A percentile compares a stretch with the other conserved stretches of the same genome.
These are phyloP conservation scores for Solanum dulcamara DNA, from an alignment of 257 asterid genomes.

Conservation along the genomic window DNA sequence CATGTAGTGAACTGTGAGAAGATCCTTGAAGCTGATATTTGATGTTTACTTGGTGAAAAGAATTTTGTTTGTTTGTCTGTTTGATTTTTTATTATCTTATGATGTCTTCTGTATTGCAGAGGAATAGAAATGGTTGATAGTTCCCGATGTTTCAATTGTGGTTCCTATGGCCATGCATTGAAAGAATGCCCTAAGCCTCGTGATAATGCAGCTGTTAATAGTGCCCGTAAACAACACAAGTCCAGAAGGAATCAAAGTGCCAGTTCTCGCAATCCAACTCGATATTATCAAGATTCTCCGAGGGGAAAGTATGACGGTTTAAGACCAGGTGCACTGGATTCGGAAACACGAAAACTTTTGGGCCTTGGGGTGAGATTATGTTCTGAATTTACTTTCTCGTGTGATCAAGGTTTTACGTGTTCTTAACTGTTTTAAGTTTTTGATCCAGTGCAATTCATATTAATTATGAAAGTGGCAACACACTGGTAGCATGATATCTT, in stretches of 20 bases:
- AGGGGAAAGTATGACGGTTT: conserved; percentile 87
- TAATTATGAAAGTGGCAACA: not conserved
- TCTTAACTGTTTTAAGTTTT: not conserved
- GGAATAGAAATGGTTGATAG: conserved; percentile 34
- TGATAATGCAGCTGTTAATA: conserved; percentile 64
- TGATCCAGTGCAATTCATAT: not conserved
- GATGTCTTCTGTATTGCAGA: conserved; percentile 33
- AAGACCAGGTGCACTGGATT: conserved; percentile 74
- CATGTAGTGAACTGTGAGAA: not conserved
- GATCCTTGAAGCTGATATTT: not conserved
- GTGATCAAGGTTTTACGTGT: not conserved
- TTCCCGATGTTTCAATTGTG: conserved; percentile 94
- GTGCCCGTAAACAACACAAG: conserved; percentile 77
- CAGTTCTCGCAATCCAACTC: conserved; percentile 57
- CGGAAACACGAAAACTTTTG: conserved; percentile 69
- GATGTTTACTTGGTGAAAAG: not conserved
- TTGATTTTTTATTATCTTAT: not conserved
- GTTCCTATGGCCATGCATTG: conserved; percentile 77
- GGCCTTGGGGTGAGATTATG: conserved; percentile 74
- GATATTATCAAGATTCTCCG: conserved; percentile 74
- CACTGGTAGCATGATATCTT: not conserved
- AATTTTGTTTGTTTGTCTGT: not conserved
- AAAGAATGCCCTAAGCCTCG: conserved; percentile 95
- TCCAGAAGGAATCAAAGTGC: conserved; percentile 44
- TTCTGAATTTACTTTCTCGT: not conserved